Evolutionary conservation across 352 stramenopile species (phyloP).

Genomic region (Phytophthora multivora): DNA sequence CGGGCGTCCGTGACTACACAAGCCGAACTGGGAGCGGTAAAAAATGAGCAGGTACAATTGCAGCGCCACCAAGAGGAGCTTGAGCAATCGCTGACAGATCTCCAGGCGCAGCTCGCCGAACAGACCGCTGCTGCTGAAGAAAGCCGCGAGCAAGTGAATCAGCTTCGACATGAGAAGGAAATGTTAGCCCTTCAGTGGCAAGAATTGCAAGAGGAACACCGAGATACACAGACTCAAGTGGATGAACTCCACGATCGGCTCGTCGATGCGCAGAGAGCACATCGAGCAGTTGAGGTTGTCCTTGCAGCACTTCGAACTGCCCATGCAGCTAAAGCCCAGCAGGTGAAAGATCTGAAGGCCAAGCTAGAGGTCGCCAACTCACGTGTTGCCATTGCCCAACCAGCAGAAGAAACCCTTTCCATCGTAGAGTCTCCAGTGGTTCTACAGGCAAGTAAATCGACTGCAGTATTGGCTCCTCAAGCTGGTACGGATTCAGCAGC

Average conservation of each 20-base stretch:
- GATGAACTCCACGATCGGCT: slow-evolving; percentile 65
- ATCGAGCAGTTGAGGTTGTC: slow-evolving; percentile 33
- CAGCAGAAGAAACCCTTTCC: background rate
- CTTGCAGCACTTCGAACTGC: slow-evolving; percentile 24
- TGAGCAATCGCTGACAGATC: slow-evolving; percentile 26
- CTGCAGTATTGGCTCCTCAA: background rate
- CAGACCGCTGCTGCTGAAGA: slow-evolving; percentile 26
- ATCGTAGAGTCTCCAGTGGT: background rate
- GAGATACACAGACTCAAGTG: slow-evolving; percentile 48
- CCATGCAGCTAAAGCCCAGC: slow-evolving; percentile 29
- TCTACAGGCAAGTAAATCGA: background rate
- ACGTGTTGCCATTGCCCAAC: background rate
- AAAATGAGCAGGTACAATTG: slow-evolving; percentile 27
- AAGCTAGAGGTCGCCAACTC: slow-evolving; percentile 17
- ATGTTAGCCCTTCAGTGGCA: slow-evolving; percentile 41
- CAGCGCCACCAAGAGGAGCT: slow-evolving; percentile 29
- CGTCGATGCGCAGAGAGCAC: slow-evolving; percentile 45
- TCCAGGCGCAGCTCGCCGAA: slow-evolving; percentile 32
- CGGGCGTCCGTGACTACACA: slow-evolving; percentile 26
- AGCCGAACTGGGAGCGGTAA: slow-evolving; percentile 24
- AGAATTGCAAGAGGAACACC: slow-evolving; percentile 58
- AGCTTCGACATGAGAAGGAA: slow-evolving; percentile 52
- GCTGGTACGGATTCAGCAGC: background rate
- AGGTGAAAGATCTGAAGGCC: slow-evolving; percentile 35
- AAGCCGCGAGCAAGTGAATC: slow-evolving; percentile 26